Evolutionary conservation across 73 alveolate species (phyloP), one percentile per base, ranked within the genome.

Genomic region (Strombidium stylifer): DNA sequence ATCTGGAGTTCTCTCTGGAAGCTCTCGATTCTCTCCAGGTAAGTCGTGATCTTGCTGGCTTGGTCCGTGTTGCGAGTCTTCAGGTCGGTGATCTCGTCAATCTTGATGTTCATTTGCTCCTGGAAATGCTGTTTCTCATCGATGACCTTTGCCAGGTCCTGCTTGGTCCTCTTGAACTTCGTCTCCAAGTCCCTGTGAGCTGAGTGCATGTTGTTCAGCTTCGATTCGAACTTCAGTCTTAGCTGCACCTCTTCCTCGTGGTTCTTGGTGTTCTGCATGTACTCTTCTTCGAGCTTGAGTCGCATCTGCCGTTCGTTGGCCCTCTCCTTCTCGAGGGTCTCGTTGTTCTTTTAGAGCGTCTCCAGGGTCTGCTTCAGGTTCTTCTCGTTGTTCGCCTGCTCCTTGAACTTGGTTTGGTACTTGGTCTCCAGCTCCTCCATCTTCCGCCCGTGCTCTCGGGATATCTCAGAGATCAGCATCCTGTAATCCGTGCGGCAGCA

Each of bases 181-280:
- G 82, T 76, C 47, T 76, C 68, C 0, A 76, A 62, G 39, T 76
- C 89, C 31, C 89, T 49, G 44, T 76, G 89, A 37, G 66, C 51
- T 23, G 89, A 77, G 44, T 76, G 89, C 89, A 76, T 76, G 55
- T 69, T 62, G 76, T 76, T 76, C 0, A 76, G 64, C 70, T 76
- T 76, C 20, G 82, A 67, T 40, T 83, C 94, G 45, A 83, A 83
- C 61, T 67, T 64, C 18, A 83, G 82, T 28, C 94, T 69, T 45
- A 83, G 52, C 42, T 74, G 71, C 0, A 83, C 85, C 49, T 83
- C 94, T 59, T 77, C 86, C 47, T 83, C 94, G 50, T 83, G 94
- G 30, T 47, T 62, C 24, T 76, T 76, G 8, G 76, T 64, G 66
- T 76, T 66, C 44, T 76, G 75, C 79, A 76, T 65, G 36, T 52